phyloP scores from a whole-genome alignment of 305 asterid genomes.

The Solanum hybrid region DNA sequence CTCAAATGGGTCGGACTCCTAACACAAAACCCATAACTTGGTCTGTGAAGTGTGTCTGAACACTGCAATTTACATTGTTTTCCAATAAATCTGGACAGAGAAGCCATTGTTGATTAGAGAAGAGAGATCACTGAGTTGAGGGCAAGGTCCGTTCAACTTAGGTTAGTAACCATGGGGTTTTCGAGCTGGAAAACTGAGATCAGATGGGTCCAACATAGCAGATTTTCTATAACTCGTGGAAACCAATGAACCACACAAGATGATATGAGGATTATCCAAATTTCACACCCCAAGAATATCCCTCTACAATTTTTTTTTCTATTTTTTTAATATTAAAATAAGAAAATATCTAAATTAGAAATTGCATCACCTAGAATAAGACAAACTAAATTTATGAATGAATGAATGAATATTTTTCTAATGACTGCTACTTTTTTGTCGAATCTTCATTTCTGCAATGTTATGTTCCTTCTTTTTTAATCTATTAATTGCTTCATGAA shows the following conservation, averaged over 20 bases:
- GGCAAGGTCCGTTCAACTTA: neutral
- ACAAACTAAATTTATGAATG: neutral
- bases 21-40: constrained; percentile 9
- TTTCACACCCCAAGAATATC: neutral
- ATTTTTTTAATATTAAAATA: neutral
- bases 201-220: constrained; percentile 1
- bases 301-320: neutral
- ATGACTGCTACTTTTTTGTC: neutral
- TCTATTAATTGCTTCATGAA: neutral
- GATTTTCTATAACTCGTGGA: constrained; percentile 15
- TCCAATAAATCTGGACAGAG: constrained; percentile 32
- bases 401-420: too few species aligned
- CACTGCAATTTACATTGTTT: constrained; percentile 21
- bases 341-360: neutral
- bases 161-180: neutral
- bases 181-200: neutral
- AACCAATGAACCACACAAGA: constrained; percentile 19
- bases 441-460: neutral
- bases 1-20: constrained; percentile 13
- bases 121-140: neutral
- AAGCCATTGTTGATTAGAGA: constrained; percentile 18
- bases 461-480: neutral
- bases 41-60: constrained; percentile 8
- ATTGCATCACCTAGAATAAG: neutral
- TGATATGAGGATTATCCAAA: neutral